Evolutionary conservation across 805 yeast genomes (phyloP), one percentile per base, ranked within the genome.

Genomic region (Saccharomycopsis malanga): DNA sequence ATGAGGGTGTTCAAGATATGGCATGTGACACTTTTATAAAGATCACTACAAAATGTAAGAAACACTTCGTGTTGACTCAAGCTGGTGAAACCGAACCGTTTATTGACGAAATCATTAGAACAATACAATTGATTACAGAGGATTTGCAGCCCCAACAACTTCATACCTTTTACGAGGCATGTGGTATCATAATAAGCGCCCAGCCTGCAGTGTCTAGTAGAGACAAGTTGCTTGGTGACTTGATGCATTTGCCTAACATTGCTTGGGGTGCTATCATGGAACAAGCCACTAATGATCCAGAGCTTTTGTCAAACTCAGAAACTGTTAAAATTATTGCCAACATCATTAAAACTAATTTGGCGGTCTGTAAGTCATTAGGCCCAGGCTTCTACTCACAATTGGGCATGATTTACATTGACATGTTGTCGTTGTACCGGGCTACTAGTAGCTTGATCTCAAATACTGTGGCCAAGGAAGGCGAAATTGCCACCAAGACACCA

Each of bases 1-100:
- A 93, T 66, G 99, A 91, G 66, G 98, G 98, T 70, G 98, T 93
- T 53, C 98, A 93, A 69, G 98, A 93, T 66, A 93, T 93, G 98
- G 98, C 99, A 6, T 93, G 98, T 72, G 99, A 93, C 66, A 93
- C 99, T 0, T 93, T 93, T 62, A 91, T 91, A 62, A 93, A 93
- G 65, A 93, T 93, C 64, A 87, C 96, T 20, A 82, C 79, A 56
- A 93, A 93, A 68, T 93, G 98, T 74, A 89, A 88, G 66, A 81
- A 89, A 56, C 97, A 91, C 66, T 93, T 93, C 66, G 95, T 91
- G 35, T 83, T 84, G 42, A 82, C 77, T 56, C 97, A 91, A 66
- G 76, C 79, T 18, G 83, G 81, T 54, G 98, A 94, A 68, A 63
- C 76, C 5, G 95, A 83, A 61, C 96, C 98, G 17, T 91, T 91